Evolutionary conservation across 805 yeast species (phyloP).

Genomic region (Candida maris): DNA sequence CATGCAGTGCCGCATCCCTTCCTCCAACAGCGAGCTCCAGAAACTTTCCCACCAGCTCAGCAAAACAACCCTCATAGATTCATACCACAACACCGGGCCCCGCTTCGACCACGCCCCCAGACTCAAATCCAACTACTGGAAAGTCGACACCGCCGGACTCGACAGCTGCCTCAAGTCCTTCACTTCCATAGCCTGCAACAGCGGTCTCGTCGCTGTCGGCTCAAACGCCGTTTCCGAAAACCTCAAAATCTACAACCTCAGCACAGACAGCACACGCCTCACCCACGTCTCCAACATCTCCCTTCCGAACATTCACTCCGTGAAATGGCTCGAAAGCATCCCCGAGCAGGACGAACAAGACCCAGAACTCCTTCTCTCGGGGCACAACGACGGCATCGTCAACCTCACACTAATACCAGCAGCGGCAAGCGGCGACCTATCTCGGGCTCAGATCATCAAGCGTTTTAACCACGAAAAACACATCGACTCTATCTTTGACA

Average conservation of each 20-base stretch:
- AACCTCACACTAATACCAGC: conserved; percentile 68
- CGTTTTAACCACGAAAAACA: conserved; percentile 78
- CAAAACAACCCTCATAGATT: conserved; percentile 3
- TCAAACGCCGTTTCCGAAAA: conserved; percentile 45
- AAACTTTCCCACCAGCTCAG: conserved; percentile 10
- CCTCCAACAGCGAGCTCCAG: conserved; percentile 8
- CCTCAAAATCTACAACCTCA: conserved; percentile 49
- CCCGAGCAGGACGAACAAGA: conserved; percentile 23
- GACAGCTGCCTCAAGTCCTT: conserved; percentile 22
- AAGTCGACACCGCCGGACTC: conserved; percentile 19
- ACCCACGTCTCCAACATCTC: conserved; percentile 60
- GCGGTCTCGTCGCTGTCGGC: conserved; percentile 46
- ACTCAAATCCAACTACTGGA: conserved; percentile 34
- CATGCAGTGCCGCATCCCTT: conserved; percentile 2
- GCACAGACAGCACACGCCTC: conserved; percentile 36
- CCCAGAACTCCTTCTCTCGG: conserved; percentile 52
- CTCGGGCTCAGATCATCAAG: conserved; percentile 69
- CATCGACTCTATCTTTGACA: conserved; percentile 32
- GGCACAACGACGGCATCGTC: conserved; percentile 72
- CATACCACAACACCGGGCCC: conserved; percentile 5
- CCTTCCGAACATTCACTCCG: conserved; percentile 49
- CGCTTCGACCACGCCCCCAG: conserved; percentile 15
- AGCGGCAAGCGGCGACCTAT: conserved; percentile 30
- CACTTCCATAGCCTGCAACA: conserved; percentile 39
- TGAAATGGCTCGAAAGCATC: conserved; percentile 47